phyloP scores from a whole-genome alignment of 805 yeast genomes.

The Saccharomycopsis fibuligera region DNA sequence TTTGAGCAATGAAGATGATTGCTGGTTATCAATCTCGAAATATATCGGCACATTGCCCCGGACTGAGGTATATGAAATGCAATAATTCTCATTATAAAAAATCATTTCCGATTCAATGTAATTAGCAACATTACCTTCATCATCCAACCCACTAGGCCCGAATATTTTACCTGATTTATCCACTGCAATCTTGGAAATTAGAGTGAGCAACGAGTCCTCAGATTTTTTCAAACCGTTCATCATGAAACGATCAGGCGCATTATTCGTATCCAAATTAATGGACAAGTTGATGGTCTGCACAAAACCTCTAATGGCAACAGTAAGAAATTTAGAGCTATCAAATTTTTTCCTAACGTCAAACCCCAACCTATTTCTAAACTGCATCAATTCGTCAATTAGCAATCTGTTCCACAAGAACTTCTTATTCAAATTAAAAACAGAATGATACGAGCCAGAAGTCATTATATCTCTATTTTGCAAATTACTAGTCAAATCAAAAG shows the following conservation, averaged over 20 bases:
- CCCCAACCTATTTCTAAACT: constrained; percentile 64
- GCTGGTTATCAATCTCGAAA: constrained; percentile 78
- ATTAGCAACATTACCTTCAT: constrained; percentile 86
- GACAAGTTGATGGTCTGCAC: constrained; percentile 56
- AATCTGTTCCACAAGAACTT: constrained; percentile 89
- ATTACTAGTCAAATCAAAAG: constrained; percentile 79
- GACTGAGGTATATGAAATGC: constrained; percentile 74
- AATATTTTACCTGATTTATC: constrained; percentile 83
- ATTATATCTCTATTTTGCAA: constrained; percentile 66
- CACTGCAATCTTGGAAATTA: constrained; percentile 86
- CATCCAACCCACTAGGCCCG: constrained; percentile 84
- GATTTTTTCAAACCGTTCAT: constrained; percentile 23
- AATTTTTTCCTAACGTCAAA: constrained; percentile 48
- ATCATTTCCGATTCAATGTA: constrained; percentile 87
- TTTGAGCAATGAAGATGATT: constrained; percentile 53
- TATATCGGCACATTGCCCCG: constrained; percentile 91
- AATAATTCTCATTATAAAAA: constrained; percentile 40
- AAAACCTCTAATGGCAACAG: constrained; percentile 86
- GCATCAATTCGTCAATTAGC: constrained; percentile 71
- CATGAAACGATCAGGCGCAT: not conserved
- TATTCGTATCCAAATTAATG: constrained; percentile 14
- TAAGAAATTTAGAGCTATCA: constrained; percentile 65
- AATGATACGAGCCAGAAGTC: constrained; percentile 14
- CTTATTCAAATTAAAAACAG: constrained; percentile 50
- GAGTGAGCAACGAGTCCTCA: constrained; percentile 44